Percentiles rank a stretch among this genome's conserved stretches.
Conservation (phyloP, 2,329 filamentous ascomycete species). For the Trichoderma sp. region DNA sequence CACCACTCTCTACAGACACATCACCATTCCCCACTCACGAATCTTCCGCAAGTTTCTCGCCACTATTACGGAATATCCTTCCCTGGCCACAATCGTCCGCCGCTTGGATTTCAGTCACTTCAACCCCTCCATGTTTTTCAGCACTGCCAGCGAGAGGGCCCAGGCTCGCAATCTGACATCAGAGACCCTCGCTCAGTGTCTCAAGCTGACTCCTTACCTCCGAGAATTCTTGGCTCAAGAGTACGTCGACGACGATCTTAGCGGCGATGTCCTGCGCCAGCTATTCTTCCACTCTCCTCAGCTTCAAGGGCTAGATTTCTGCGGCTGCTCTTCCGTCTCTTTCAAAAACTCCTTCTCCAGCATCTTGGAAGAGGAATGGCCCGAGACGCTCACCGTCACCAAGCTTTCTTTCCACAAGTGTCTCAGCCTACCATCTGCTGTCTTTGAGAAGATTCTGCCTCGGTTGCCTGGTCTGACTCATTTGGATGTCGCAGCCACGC, state of each 20-base stretch:
- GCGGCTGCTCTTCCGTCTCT: constrained; percentile 68
- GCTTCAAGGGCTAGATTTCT: constrained; percentile 74
- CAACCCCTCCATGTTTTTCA: constrained; percentile 76
- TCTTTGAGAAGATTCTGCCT: constrained; percentile 73
- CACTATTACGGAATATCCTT: constrained; percentile 67
- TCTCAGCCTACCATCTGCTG: constrained; percentile 66
- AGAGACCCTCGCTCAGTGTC: constrained; percentile 70
- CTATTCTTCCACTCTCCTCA: constrained; percentile 68
- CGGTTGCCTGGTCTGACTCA: constrained; percentile 72
- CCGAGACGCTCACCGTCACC: constrained; percentile 61
- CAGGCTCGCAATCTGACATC: constrained; percentile 77
- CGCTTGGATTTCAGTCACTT: constrained; percentile 86
- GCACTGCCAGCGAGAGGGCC: constrained; percentile 72
- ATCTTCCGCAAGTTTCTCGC: constrained; percentile 81
- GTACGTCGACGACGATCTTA: constrained; percentile 77
- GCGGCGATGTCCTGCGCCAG: constrained; percentile 68
- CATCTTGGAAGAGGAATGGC: constrained; percentile 57
- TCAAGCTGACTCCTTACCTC: constrained; percentile 72
- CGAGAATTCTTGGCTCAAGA: constrained; percentile 81
- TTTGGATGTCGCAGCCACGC: constrained; percentile 77
- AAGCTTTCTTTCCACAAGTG: constrained; percentile 80
- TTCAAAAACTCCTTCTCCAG: constrained; percentile 70
- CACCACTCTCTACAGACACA: constrained; percentile 74
- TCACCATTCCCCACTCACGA: constrained; percentile 80
- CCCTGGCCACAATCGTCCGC: constrained; percentile 74